Evolutionary conservation across 768 basidiomycete genomes (phyloP).

Genomic region (Trametes gibbosa): DNA sequence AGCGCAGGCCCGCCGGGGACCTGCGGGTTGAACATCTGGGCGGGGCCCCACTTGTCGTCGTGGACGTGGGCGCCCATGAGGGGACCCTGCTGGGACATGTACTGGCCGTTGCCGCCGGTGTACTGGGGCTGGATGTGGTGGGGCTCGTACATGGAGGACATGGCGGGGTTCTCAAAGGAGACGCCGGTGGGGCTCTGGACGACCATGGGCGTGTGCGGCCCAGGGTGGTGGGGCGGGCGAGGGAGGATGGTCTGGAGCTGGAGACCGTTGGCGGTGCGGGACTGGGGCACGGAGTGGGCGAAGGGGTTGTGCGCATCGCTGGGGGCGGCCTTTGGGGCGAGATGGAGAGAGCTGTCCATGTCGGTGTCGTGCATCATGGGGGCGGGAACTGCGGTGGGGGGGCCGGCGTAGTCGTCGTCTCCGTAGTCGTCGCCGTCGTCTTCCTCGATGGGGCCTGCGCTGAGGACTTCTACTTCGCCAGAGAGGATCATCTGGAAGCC

Average conservation of each 20-base stretch:
- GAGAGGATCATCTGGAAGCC: constrained; percentile 68
- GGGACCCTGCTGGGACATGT: constrained; percentile 16
- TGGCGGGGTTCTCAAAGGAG: constrained; percentile 53
- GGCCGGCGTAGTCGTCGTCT: constrained; percentile 36
- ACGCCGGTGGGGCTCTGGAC: constrained; percentile 42
- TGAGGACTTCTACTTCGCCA: constrained; percentile 69
- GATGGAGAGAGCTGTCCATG: constrained; percentile 18
- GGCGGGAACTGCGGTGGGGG: constrained; percentile 22
- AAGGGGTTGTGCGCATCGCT: constrained; percentile 33
- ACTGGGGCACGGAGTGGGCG: constrained; percentile 31
- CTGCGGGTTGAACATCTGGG: constrained; percentile 22
- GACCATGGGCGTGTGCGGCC: constrained; percentile 41
- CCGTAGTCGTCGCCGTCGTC: constrained; percentile 54
- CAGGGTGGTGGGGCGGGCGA: constrained; percentile 15
- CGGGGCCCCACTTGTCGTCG: constrained; percentile 34
- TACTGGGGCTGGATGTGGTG: constrained; percentile 31
- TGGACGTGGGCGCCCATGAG: constrained; percentile 20
- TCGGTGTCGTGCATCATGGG: constrained; percentile 23
- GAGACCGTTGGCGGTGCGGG: constrained; percentile 9
- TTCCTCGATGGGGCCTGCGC: constrained; percentile 44
- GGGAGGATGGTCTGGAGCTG: constrained; percentile 36
- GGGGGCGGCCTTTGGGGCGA: constrained; percentile 33
- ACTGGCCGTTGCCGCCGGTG: constrained; percentile 16
- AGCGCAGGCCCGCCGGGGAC: constrained; percentile 32
- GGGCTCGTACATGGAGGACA: constrained; percentile 44